Evolutionary conservation across 805 yeast species (phyloP).

Genomic region (Teunomyces kruisii): DNA sequence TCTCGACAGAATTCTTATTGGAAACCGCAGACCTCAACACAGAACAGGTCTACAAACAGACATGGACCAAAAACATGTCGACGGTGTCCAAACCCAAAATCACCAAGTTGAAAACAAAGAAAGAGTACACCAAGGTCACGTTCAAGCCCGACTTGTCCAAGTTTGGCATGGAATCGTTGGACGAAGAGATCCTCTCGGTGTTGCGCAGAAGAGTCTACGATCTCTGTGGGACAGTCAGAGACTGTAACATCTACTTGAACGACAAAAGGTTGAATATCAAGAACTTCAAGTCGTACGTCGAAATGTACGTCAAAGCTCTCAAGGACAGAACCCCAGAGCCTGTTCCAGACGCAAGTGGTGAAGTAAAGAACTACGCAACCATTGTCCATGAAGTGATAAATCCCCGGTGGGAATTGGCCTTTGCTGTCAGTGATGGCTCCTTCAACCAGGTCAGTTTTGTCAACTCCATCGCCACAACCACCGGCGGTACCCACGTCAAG

Average conservation of each 20-base stretch:
- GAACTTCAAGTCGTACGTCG: conserved; percentile 84
- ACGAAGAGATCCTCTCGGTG: conserved; percentile 79
- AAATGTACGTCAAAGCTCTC: conserved; percentile 80
- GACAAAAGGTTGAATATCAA: conserved; percentile 67
- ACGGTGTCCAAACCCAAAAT: conserved; percentile 75
- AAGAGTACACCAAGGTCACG: conserved; percentile 82
- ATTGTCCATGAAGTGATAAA: conserved; percentile 78
- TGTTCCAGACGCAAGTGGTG: conserved; percentile 23
- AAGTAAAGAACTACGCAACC: conserved; percentile 36
- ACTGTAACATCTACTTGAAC: conserved; percentile 74
- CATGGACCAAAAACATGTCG: conserved; percentile 87
- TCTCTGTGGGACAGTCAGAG: conserved; percentile 89
- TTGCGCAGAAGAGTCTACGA: conserved; percentile 93
- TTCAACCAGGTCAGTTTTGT: conserved; percentile 96
- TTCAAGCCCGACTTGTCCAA: conserved; percentile 85
- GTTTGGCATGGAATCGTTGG: conserved; percentile 82
- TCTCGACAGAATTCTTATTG: conserved; percentile 80
- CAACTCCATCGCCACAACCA: conserved; percentile 94
- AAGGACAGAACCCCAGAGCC: conserved; percentile 47
- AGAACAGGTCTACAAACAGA: conserved; percentile 69
- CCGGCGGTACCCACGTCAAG: conserved; percentile 95
- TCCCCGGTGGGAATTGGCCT: conserved; percentile 95
- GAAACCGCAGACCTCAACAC: conserved; percentile 82
- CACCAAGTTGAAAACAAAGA: conserved; percentile 52
- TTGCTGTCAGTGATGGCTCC: conserved; percentile 85